phyloP scores from a whole-genome alignment of 106 monocot species.

The Dendrobium officinale region DNA sequence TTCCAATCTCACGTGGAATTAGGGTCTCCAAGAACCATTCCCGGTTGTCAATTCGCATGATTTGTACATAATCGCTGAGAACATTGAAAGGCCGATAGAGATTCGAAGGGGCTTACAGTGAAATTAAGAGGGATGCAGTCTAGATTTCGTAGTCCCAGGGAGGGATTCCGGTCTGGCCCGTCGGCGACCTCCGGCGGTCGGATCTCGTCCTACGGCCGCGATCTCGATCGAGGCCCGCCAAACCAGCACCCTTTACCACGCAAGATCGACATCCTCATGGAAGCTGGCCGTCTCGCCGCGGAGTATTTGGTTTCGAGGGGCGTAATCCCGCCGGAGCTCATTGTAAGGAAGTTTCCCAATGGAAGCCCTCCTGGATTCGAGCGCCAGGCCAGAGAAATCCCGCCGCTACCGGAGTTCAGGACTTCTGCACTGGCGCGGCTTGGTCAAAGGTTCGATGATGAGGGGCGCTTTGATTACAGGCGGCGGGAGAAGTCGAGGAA shows the following conservation, averaged over 20 bases:
- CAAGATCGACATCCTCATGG: constrained; percentile 58
- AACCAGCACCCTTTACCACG: constrained; percentile 22
- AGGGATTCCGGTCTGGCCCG: constrained; percentile 8
- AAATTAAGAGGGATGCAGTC: constrained; percentile 6
- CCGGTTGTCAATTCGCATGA: background rate
- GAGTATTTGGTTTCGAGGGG: constrained; percentile 81
- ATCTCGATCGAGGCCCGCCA: background rate
- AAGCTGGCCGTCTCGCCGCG: constrained; percentile 79
- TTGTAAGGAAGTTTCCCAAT: constrained; percentile 5
- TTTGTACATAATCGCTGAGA: background rate
- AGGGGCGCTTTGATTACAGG: constrained; percentile 9
- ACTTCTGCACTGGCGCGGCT: constrained; percentile 45
- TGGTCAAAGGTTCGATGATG: constrained; percentile 18
- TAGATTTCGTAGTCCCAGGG: constrained; percentile 8
- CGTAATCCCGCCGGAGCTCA: constrained; percentile 30
- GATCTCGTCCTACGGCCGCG: background rate
- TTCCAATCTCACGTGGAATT: background rate
- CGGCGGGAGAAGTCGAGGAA: constrained; percentile 31
- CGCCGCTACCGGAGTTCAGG: constrained; percentile 11
- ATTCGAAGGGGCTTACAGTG: constrained; percentile 7
- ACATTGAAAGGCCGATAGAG: background rate
- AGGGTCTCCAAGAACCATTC: background rate
- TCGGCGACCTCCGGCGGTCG: background rate
- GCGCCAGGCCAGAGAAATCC: constrained; percentile 19
- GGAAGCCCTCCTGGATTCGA: constrained; percentile 25